phyloP scores from a whole-genome alignment of 352 stramenopile species.

The Globisporangium ultimum region DNA sequence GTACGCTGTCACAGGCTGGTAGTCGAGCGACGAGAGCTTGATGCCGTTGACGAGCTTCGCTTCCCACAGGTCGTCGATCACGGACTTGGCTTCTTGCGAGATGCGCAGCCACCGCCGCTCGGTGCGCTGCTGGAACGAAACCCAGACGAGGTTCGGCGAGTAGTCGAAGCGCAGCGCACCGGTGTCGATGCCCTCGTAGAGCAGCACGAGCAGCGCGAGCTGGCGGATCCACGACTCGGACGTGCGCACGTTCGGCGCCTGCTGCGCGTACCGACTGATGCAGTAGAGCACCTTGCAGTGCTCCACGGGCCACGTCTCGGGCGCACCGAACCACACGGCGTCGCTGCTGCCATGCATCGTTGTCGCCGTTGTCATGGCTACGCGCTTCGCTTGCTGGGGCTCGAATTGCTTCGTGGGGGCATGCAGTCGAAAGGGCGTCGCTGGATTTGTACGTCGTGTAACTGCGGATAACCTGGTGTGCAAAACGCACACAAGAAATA shows the following conservation, averaged over 20 bases:
- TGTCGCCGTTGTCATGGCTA: too few species aligned
- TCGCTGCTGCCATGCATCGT: constrained; percentile 19
- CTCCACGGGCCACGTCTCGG: constrained; percentile 80
- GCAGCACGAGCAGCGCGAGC: constrained; percentile 91
- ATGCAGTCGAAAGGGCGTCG: constrained; percentile 5
- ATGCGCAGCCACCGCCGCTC: constrained; percentile 88
- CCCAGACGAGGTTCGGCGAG: constrained; percentile 88
- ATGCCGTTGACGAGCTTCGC: constrained; percentile 94
- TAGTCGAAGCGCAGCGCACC: constrained; percentile 96
- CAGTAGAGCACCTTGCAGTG: constrained; percentile 95
- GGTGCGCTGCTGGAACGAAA: constrained; percentile 86
- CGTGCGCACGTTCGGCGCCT: constrained; percentile 77
- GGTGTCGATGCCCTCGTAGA: constrained; percentile 95
- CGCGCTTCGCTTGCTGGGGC: neutral
- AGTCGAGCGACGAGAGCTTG: constrained; percentile 91
- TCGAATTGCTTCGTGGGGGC: neutral
- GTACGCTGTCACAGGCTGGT: constrained; percentile 95
- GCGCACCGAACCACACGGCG: constrained; percentile 49
- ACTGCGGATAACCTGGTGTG: too few species aligned
- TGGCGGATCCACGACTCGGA: constrained; percentile 95
- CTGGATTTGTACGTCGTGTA: too few species aligned
- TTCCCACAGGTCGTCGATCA: constrained; percentile 95
- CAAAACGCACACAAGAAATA: too few species aligned
- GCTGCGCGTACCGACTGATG: constrained; percentile 92
- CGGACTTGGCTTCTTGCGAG: constrained; percentile 94